Evolutionary conservation across 1,284 basidiomycete species (phyloP).

Genomic region (Irpex sp.): DNA sequence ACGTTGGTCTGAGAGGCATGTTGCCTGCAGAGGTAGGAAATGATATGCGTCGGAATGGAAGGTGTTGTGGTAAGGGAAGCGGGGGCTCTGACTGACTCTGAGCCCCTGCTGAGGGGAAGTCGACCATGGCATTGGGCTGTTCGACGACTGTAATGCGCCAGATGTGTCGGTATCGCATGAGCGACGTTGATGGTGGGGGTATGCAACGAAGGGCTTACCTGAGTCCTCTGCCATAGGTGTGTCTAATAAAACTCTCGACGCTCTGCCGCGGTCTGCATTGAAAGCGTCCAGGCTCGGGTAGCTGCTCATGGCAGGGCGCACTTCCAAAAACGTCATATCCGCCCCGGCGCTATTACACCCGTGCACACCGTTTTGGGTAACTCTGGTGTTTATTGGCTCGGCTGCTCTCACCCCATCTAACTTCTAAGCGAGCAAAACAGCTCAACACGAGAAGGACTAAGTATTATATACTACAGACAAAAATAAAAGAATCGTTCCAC

Average conservation of each 20-base stretch:
- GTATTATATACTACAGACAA: too few species aligned
- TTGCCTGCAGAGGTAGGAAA: slow-evolving; percentile 56
- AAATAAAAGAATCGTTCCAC: too few species aligned
- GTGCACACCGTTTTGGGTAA: slow-evolving; percentile 8
- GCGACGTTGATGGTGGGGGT: neutral
- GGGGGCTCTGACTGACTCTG: slow-evolving; percentile 11
- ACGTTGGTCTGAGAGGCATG: slow-evolving; percentile 47
- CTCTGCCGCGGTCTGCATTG: neutral
- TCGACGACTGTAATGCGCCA: slow-evolving; percentile 3
- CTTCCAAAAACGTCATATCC: slow-evolving; percentile 5
- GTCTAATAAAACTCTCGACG: neutral
- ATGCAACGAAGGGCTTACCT: slow-evolving; percentile 4
- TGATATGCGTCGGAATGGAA: slow-evolving; percentile 75
- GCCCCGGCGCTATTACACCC: slow-evolving; percentile 6
- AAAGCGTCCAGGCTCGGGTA: slow-evolving; percentile 4
- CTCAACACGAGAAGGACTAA: too few species aligned
- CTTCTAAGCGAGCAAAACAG: too few species aligned
- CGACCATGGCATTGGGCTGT: slow-evolving; percentile 22
- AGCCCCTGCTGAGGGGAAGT: slow-evolving; percentile 27
- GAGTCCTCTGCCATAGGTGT: slow-evolving; percentile 5
- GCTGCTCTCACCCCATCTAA: too few species aligned
- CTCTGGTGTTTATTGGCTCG: neutral
- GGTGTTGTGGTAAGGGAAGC: slow-evolving; percentile 37
- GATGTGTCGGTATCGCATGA: slow-evolving; percentile 6
- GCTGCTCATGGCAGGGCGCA: neutral